Percentiles rank a stretch among this genome's conserved stretches.
Evolutionary conservation across 345 rosid species (phyloP).

Genomic region (Leavenworthia alabamica): DNA sequence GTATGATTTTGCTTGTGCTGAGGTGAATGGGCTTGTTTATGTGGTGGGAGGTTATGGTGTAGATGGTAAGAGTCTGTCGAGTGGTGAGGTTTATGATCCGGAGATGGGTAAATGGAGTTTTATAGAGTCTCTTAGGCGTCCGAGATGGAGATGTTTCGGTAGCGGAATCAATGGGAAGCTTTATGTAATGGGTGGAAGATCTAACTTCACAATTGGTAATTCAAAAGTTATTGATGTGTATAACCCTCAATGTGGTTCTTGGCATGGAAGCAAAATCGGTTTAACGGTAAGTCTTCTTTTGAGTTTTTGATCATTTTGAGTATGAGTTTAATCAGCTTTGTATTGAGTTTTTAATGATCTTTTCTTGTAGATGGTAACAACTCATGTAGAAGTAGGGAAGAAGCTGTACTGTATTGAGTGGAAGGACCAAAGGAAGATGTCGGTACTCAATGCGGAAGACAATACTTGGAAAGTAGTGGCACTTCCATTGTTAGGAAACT

Average conservation of each 20-base stretch:
- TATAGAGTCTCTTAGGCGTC: conserved; percentile 70
- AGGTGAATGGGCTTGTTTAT: conserved; percentile 72
- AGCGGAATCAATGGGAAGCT: conserved; percentile 70
- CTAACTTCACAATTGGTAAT: conserved; percentile 86
- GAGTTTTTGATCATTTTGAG: not conserved
- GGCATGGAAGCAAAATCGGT: conserved; percentile 84
- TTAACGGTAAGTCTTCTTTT: conserved; percentile 40
- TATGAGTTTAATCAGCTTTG: not conserved
- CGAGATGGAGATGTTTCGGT: conserved; percentile 86
- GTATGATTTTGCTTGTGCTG: conserved; percentile 84
- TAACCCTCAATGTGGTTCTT: conserved; percentile 50
- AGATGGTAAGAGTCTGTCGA: conserved; percentile 63
- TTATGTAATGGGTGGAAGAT: conserved; percentile 91
- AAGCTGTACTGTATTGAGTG: conserved; percentile 88
- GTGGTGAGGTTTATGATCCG: conserved; percentile 76
- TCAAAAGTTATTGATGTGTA: conserved; percentile 70
- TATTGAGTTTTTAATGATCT: not conserved
- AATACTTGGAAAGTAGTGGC: conserved; percentile 69
- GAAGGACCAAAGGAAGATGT: conserved; percentile 77
- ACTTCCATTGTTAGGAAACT: conserved; percentile 70
- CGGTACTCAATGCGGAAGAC: conserved; percentile 57
- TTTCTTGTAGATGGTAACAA: conserved; percentile 59
- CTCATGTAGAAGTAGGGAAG: conserved; percentile 70
- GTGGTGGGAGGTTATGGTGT: conserved; percentile 74
- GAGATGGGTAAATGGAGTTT: conserved; percentile 50